Percentiles rank a stretch among this genome's conserved stretches.
phyloP scores from a whole-genome alignment of 176 grass and related monocot genomes.

The Lolium rigidum region DNA sequence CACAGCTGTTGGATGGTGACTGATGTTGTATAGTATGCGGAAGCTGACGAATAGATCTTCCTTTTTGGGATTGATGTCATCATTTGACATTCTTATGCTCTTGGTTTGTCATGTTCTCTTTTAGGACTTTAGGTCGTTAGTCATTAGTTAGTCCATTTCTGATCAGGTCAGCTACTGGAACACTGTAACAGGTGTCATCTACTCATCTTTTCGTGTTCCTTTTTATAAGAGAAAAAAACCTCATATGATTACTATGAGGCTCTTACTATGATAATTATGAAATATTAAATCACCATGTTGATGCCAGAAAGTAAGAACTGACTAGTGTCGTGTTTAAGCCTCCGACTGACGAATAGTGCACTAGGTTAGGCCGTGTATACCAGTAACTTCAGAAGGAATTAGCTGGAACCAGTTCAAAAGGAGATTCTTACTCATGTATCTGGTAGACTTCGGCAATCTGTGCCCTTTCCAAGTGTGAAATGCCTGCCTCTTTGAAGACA shows the following conservation, averaged over 20 bases:
- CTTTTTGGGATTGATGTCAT: conserved; percentile 2
- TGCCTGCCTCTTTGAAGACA: conserved; percentile 29
- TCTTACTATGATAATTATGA: background rate
- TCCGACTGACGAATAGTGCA: background rate
- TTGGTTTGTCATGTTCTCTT: background rate
- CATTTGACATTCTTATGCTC: conserved; percentile 3
- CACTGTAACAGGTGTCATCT: conserved; percentile 4
- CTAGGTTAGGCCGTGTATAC: background rate
- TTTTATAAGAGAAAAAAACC: background rate
- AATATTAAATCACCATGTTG: background rate
- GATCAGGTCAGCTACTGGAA: background rate
- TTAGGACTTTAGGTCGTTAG: background rate
- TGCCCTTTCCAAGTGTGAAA: conserved; percentile 63
- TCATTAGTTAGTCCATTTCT: conserved; percentile 4
- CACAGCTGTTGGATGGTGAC: conserved; percentile 22
- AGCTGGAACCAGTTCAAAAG: conserved; percentile 63
- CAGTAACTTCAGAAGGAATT: conserved; percentile 42
- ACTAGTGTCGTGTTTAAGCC: background rate
- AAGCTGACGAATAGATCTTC: conserved; percentile 34
- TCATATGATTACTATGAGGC: background rate
- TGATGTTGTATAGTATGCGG: background rate
- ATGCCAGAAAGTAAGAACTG: background rate
- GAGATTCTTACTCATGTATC: conserved; percentile 48
- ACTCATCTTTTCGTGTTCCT: conserved; percentile 3
- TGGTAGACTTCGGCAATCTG: background rate